Base-by-base conservation (phyloP, 1,284 basidiomycete species). In the Heterobasidion occidentale region DNA sequence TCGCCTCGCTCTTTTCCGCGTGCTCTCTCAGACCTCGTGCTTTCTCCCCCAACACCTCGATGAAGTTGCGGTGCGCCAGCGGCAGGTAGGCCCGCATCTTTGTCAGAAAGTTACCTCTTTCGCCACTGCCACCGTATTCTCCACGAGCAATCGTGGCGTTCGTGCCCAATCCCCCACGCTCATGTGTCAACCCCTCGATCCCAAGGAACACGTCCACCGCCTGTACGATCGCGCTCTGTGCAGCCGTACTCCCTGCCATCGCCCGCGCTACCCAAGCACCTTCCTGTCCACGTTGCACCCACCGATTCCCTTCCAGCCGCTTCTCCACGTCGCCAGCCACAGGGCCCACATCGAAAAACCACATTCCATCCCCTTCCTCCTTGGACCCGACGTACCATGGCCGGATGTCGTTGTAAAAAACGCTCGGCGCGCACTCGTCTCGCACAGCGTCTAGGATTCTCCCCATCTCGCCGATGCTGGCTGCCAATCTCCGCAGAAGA, bases 41-140 rank as follows among this genome's bases (percentile, higher is more conserved):
- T 64, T 58, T 66, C 17, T 63, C 58, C 36, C 65, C 68, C 50
- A 83, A 71, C 63, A 83, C 78, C 27, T 72, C 65, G 33, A 84
- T 70, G 70, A 84, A 84, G 1, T 71, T 68, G 36, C 82, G 79
- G 64, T 84, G 81, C 38, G 74, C 73, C 0, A 71, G 70, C 0
- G 79, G 79, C 76, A 81, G 79, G 67, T 80, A 80, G 52, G 67
- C 66, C 45, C 76, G 67, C 77, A 80, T 79, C 44, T 77, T 70
- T 50, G 72, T 66, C 62, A 82, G 71, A 67, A 79, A 81, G 73
- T 47, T 66, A 60, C 54, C 54, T 19, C 46, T 45, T 17, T 35
- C 15, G 9, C 11, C 15, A n/a, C 17, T 35, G n/a, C 12, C 46
- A 14, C 46, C 19, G 17, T 17, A 11, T 19, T 6, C 46, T 17